phyloP scores from a whole-genome alignment of 768 basidiomycete genomes.

The Agrocybe chaxingu region DNA sequence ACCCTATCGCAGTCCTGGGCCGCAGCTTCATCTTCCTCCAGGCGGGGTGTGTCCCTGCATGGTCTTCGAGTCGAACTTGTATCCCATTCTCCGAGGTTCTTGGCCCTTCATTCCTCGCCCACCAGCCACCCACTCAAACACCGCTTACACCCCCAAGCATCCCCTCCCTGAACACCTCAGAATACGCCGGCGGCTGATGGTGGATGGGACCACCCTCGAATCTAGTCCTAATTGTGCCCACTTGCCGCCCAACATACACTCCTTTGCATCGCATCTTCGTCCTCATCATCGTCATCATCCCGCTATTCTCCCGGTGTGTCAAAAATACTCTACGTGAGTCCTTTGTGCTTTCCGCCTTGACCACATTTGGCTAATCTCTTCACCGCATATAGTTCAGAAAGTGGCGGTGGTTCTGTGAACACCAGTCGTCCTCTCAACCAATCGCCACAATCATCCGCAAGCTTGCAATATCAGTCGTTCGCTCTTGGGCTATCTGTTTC shows the following conservation, averaged over 20 bases:
- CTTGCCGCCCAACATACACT: neutral
- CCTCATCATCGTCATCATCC: constrained; percentile 3
- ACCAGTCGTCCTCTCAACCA: too few species aligned
- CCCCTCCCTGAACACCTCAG: constrained; percentile 2
- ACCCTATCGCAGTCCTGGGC: neutral
- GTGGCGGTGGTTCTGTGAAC: too few species aligned
- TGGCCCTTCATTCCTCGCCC: constrained; percentile 7
- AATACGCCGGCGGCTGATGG: neutral
- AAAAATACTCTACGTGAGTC: constrained; percentile 15
- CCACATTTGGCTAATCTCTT: neutral
- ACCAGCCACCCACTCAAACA: constrained; percentile 10
- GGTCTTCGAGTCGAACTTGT: constrained; percentile 1
- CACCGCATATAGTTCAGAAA: constrained; percentile 2
- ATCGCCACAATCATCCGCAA: too few species aligned
- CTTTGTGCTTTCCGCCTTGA: neutral
- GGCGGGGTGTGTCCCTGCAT: constrained; percentile 3
- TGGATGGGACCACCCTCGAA: constrained; percentile 2
- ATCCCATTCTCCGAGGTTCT: constrained; percentile 16
- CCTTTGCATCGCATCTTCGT: neutral
- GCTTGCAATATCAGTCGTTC: neutral
- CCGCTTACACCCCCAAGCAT: constrained; percentile 5
- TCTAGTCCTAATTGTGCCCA: neutral
- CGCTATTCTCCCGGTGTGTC: constrained; percentile 3
- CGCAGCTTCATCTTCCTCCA: neutral
- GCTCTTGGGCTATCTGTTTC: neutral